A percentile compares a stretch with the other conserved stretches of the same genome.
These are phyloP conservation scores for Aegilops bicornis DNA, from an alignment of 176 grass and related monocot genomes.

Conservation along the genomic window DNA sequence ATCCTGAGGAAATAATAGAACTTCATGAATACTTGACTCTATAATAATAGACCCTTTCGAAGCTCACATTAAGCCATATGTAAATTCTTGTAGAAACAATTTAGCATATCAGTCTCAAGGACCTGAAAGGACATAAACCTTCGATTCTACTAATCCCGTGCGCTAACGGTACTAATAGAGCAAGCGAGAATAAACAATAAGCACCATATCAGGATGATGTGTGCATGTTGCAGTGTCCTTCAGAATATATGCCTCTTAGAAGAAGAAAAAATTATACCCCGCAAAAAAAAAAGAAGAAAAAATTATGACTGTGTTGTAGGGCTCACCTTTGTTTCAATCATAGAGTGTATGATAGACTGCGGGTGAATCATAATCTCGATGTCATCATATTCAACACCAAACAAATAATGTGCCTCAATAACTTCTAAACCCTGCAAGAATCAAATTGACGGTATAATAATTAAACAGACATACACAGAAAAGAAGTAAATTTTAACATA, in stretches of 20 bases:
- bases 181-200: neutral
- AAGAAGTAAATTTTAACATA: neutral
- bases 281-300: constrained; percentile 1
- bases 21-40: constrained; percentile 21
- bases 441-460: constrained; percentile 5
- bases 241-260: neutral
- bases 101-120: neutral
- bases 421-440: constrained; percentile 87
- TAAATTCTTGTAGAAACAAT: constrained; percentile 7
- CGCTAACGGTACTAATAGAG: neutral
- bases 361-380: constrained; percentile 99
- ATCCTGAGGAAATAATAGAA: constrained; percentile 56
- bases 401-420: constrained; percentile 98
- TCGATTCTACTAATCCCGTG: neutral
- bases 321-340: constrained; percentile 95
- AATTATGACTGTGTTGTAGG: neutral
- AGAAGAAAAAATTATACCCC: no score
- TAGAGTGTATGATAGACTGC: constrained; percentile 98
- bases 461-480: constrained; percentile 21
- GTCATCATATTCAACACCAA: constrained; percentile 86
- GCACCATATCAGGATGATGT: neutral
- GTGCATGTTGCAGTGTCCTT: neutral
- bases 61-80: neutral
- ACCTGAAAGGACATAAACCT: constrained; percentile 5
- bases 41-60: no score